Percentiles rank a stretch among this genome's conserved stretches.
Evolutionary conservation across 805 yeast genomes (phyloP).

Genomic region (Hanseniaspora valbyensis): DNA sequence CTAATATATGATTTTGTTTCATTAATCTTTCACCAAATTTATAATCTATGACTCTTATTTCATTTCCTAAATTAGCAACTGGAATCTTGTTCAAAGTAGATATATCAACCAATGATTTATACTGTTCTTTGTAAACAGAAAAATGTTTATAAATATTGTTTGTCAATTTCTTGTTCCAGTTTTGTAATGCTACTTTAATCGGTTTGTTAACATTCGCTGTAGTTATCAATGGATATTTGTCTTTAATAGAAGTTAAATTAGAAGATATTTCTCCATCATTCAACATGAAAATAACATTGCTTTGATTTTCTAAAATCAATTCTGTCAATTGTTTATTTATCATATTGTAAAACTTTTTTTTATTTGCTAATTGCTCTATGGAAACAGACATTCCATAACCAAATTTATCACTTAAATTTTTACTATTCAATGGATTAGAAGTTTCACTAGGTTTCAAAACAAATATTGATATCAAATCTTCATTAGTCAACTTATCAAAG

Average conservation of each 20-base stretch:
- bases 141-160: not conserved
- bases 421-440: constrained; percentile 36
- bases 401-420: constrained; percentile 23
- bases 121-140: not conserved
- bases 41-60: constrained; percentile 46
- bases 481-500: constrained; percentile 49
- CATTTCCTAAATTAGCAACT: not conserved
- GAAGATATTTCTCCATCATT: not conserved
- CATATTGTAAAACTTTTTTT: not conserved
- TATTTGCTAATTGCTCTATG: constrained; percentile 1
- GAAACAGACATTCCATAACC: not conserved
- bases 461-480: constrained; percentile 42
- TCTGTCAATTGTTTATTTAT: constrained; percentile 4
- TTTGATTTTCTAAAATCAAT: not conserved
- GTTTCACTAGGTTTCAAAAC: constrained; percentile 37
- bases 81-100: constrained; percentile 8
- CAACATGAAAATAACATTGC: constrained; percentile 5
- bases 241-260: not conserved
- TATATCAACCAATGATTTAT: constrained; percentile 2
- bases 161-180: constrained; percentile 2
- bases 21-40: constrained; percentile 70
- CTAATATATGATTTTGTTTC: constrained; percentile 57
- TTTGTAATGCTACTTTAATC: constrained; percentile 8
- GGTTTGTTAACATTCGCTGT: not conserved
- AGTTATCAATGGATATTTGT: constrained; percentile 5